Evolutionary conservation across 495 filamentous ascomycete genomes (phyloP), one percentile per base, ranked within the genome.

Genomic region (Penicillium diatomitis): DNA sequence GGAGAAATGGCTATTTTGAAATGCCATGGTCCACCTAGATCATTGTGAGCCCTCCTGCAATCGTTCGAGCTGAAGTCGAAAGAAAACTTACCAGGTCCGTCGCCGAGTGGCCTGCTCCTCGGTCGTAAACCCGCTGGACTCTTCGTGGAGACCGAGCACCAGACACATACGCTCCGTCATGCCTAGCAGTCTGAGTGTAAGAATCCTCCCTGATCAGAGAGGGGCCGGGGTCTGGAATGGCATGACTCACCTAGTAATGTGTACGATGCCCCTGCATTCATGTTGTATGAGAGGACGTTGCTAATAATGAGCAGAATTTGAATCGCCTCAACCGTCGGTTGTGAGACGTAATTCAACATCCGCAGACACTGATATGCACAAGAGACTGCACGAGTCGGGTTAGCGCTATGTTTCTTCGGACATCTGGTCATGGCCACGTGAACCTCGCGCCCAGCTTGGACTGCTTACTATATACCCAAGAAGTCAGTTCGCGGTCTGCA

Each of bases 201-300:
- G 20, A 20, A 20, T 20, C 20, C 20, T 20, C 20, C 20, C 20
- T 41, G 29, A 29, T 9, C 28, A 31, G 6, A 2, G n/a, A 4
- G 12, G 29, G 29, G 29, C 7, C 4, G 11, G 38, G 7, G 10
- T 9, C n/a, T 5, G n/a, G 6, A 9, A 9, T 7, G 10, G 20
- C 31, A 34, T 20, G 20, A 61, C 68, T 50, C 63, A 72, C 76
- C 77, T 20, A 81, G 71, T 47, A 83, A 60, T 20, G 74, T 76
- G 63, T 80, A 83, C 6, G 78, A 76, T n/a, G 76, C 75, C 9
- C 79, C 79, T 32, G 79, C 76, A 44, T 81, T 83, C 77, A 83
- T 80, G 50, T 80, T 81, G 58, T 82, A 82, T 32, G 76, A 78
- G 11, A 82, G 65, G 32, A 81, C 78, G 62, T 78, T 79, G 55